phyloP scores from a whole-genome alignment of 768 basidiomycete species.

The Boletus rubropictus region DNA sequence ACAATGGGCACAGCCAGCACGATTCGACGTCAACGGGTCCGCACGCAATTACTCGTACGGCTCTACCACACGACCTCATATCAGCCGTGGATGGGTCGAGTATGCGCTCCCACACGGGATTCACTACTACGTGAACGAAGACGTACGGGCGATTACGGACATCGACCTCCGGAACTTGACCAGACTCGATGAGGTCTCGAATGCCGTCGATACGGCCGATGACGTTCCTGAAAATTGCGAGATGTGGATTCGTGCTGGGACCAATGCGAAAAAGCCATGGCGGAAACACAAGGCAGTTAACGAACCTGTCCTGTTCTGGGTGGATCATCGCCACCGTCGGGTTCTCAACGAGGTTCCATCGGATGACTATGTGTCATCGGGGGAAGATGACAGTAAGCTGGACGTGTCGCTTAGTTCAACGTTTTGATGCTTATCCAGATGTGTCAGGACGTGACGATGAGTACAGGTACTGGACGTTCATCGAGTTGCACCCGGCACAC shows the following conservation, averaged over 20 bases:
- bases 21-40: constrained; percentile 27
- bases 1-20: constrained; percentile 23
- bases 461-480: constrained; percentile 76
- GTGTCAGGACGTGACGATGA: constrained; percentile 62
- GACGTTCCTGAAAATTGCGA: constrained; percentile 44
- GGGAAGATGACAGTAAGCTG: constrained; percentile 40
- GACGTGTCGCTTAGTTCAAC: not conserved
- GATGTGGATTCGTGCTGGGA: constrained; percentile 55
- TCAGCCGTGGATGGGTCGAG: constrained; percentile 63
- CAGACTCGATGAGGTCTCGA: constrained; percentile 41
- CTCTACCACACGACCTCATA: constrained; percentile 20
- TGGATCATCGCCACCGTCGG: constrained; percentile 57
- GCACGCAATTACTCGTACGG: constrained; percentile 28
- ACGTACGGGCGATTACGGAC: constrained; percentile 61
- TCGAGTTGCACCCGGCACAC: constrained; percentile 77
- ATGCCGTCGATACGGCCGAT: constrained; percentile 23
- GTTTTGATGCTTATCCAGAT: not conserved
- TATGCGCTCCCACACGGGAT: constrained; percentile 69
- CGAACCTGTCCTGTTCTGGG: constrained; percentile 48
- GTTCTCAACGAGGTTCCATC: constrained; percentile 44
- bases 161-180: constrained; percentile 53
- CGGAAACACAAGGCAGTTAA: constrained; percentile 26
- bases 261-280: constrained; percentile 26
- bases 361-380: constrained; percentile 20
- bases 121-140: constrained; percentile 65